phyloP scores from a whole-genome alignment of 768 basidiomycete genomes.

The Pleurotus tuber-regium region DNA sequence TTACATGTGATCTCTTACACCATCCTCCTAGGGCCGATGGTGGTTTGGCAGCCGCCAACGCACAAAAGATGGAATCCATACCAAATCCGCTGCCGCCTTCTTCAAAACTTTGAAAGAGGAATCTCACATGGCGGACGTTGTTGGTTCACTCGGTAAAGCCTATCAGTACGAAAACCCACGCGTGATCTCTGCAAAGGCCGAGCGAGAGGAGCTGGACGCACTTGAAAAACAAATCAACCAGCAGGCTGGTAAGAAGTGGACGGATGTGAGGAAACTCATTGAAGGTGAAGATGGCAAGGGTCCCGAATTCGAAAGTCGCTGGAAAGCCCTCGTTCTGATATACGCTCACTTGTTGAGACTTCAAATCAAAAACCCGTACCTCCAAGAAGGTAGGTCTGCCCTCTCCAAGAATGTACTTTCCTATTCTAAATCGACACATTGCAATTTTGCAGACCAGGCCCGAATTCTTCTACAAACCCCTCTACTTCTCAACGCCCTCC shows the following conservation, averaged over 20 bases:
- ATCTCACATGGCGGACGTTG: conserved; percentile 66
- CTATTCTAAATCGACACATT: neutral
- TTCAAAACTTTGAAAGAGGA: conserved; percentile 88
- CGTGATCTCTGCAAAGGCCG: conserved; percentile 22
- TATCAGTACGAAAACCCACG: conserved; percentile 56
- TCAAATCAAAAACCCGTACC: conserved; percentile 44
- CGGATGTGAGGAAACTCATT: conserved; percentile 41
- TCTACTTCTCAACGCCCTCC: conserved; percentile 70
- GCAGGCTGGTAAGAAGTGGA: conserved; percentile 54
- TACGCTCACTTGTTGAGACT: conserved; percentile 84
- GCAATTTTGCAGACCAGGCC: conserved; percentile 49
- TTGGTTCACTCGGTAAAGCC: conserved; percentile 67
- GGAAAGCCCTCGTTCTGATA: conserved; percentile 67
- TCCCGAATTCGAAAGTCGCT: conserved; percentile 35
- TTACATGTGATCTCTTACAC: neutral
- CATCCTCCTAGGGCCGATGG: conserved; percentile 69
- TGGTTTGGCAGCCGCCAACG: conserved; percentile 91
- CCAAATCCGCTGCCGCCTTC: conserved; percentile 77
- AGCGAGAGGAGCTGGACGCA: conserved; percentile 39
- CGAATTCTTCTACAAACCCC: conserved; percentile 71
- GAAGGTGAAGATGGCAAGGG: conserved; percentile 22
- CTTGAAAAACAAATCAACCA: conserved; percentile 51
- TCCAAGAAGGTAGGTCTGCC: conserved; percentile 64
- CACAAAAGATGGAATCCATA: conserved; percentile 90
- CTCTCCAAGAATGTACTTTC: too few relatives aligned